Percentiles rank a stretch among this genome's conserved stretches.
Conservation (phyloP, 2,329 filamentous ascomycete species). For the Gremmenia infestans region DNA sequence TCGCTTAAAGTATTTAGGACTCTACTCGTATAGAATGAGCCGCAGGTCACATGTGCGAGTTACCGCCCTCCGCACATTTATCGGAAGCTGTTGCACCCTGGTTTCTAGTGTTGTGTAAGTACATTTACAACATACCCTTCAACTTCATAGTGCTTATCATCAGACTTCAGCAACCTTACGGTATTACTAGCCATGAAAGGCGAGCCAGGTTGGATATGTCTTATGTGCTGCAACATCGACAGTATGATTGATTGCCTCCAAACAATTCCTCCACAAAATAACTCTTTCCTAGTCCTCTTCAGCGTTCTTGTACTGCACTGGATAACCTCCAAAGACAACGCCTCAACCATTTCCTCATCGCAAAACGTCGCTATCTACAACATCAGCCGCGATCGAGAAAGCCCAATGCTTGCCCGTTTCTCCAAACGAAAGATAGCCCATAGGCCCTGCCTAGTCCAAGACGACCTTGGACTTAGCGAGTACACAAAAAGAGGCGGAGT, state of each 20-base stretch:
- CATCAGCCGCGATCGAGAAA: not conserved
- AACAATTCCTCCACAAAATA: not conserved
- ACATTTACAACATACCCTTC: not conserved
- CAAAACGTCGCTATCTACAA: constrained; percentile 1
- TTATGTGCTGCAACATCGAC: constrained; percentile 61
- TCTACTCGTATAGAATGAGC: constrained; percentile 51
- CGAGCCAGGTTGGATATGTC: constrained; percentile 60
- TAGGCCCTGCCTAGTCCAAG: not conserved
- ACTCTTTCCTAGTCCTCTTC: constrained; percentile 46
- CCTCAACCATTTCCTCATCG: constrained; percentile 13
- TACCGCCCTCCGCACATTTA: constrained; percentile 53
- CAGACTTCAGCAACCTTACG: constrained; percentile 46
- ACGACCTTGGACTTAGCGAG: constrained; percentile 10
- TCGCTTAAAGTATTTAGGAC: constrained; percentile 33
- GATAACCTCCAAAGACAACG: constrained; percentile 43
- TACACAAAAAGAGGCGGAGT: constrained; percentile 12
- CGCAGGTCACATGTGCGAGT: constrained; percentile 41
- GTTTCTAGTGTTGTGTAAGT: constrained; percentile 52
- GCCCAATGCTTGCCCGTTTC: constrained; percentile 2
- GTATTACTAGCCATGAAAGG: constrained; percentile 54
- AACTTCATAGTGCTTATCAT: not conserved
- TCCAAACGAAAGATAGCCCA: not conserved
- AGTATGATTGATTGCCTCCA: constrained; percentile 36
- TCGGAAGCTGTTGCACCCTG: constrained; percentile 53
- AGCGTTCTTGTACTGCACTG: constrained; percentile 58